Evolutionary conservation across 768 basidiomycete species (phyloP).

Genomic region (Podaxis rugospora): DNA sequence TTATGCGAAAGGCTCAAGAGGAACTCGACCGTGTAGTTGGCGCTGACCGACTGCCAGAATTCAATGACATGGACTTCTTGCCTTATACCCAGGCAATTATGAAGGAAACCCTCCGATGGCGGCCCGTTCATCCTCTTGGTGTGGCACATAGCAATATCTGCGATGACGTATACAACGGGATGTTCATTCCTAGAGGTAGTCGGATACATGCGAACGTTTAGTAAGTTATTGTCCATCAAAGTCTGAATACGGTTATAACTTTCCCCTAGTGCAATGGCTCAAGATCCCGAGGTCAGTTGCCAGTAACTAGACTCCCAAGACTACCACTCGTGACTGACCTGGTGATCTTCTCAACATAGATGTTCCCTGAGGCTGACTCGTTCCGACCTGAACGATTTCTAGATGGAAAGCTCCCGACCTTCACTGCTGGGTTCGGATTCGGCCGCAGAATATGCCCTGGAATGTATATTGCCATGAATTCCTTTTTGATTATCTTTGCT

Average conservation of each 20-base stretch:
- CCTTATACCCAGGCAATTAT: slow-evolving; percentile 20
- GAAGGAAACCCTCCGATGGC: slow-evolving; percentile 21
- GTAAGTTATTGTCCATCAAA: slow-evolving; percentile 12
- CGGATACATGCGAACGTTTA: slow-evolving; percentile 21
- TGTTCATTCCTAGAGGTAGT: slow-evolving; percentile 33
- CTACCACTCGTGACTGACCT: not conserved
- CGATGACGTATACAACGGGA: slow-evolving; percentile 33
- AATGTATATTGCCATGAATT: slow-evolving; percentile 23
- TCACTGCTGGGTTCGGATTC: slow-evolving; percentile 23
- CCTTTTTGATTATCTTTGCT: slow-evolving; percentile 19
- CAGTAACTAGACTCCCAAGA: not conserved
- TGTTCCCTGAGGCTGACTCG: slow-evolving; percentile 19
- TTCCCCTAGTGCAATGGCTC: slow-evolving; percentile 19
- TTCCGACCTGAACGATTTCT: slow-evolving; percentile 23
- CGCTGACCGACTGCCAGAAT: slow-evolving; percentile 20
- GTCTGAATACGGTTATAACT: not conserved
- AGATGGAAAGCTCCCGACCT: slow-evolving; percentile 13
- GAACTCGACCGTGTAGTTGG: slow-evolving; percentile 28
- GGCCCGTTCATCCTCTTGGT: slow-evolving; percentile 22
- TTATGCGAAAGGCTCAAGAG: slow-evolving; percentile 24
- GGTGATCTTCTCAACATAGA: slow-evolving; percentile 8
- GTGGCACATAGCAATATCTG: slow-evolving; percentile 29
- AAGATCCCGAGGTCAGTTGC: slow-evolving; percentile 16
- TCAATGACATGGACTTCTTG: slow-evolving; percentile 18
- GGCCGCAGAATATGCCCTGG: slow-evolving; percentile 26